Base-by-base conservation (phyloP, 495 filamentous ascomycete genomes). In the Penicillium ucsense region DNA sequence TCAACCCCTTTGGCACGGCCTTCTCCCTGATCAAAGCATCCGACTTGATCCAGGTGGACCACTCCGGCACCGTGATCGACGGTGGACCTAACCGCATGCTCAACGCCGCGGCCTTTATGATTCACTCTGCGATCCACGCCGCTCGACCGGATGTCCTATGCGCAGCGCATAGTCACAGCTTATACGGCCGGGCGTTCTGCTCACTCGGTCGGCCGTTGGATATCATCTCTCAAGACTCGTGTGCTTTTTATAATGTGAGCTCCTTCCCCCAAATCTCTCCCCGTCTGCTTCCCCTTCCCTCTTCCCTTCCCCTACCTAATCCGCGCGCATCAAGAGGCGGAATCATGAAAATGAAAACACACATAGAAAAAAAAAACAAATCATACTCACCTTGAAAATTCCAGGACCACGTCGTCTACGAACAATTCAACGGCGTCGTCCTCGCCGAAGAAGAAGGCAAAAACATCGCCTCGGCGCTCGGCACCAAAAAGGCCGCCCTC, bases 1-100 rank as follows among this genome's bases (percentile, higher is more conserved):
- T 89, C 20, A 89, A 89, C 50, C 86, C 86, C 0, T 85, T 89
- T 54, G 85, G 86, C 31, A 73, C 80, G 7, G 74, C 82, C 0
- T 89, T 88, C 64, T 78, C 76, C 20, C 61, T 82, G 46, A 84
- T 90, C 42, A 85, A 78, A 46, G 74, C 74, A 31, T 82, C 77
- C 7, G 84, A 88, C 56, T 72, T 91, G 31, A 86, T 91, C 51
- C 78, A 74, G 33, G 84, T 91, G 33, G 69, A 84, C 54, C 70
- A 81, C 40, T 54, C 66, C 1, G 86, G 85, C 3, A 63, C 80
- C 37, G 73, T 89, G 28, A 77, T 91, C 45, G 86, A 77, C 31
- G 84, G 85, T 4, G 84, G 85, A 1, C 56, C 72, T 0, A 69
- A 73, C 33, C 69, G 80, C 3, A 61, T 79, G 8, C 69, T 91